Percentiles rank a stretch among this genome's conserved stretches.
These are phyloP conservation scores for Phylloporus scabripes DNA, from an alignment of 768 basidiomycete species.

Conservation along the genomic window DNA sequence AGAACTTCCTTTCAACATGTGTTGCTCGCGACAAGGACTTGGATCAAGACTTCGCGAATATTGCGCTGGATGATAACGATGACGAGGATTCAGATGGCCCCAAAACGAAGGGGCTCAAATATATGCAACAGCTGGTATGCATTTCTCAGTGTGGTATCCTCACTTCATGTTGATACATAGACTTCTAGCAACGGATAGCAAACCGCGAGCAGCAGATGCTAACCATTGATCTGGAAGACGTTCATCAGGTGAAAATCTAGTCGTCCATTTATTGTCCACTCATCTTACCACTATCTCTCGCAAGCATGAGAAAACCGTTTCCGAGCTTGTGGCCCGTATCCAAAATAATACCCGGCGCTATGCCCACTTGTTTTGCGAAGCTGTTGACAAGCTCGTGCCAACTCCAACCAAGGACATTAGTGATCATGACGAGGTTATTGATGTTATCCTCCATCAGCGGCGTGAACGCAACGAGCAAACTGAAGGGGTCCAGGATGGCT, in stretches of 20 bases:
- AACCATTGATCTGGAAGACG: constrained; percentile 83
- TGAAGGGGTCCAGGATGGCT: constrained; percentile 67
- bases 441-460: constrained; percentile 93
- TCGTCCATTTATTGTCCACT: constrained; percentile 2
- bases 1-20: constrained; percentile 65
- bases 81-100: constrained; percentile 30
- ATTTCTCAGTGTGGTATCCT: constrained; percentile 26
- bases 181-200: constrained; percentile 76
- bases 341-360: constrained; percentile 86
- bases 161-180: constrained; percentile 18
- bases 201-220: constrained; percentile 92
- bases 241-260: constrained; percentile 52
- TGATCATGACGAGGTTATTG: constrained; percentile 90
- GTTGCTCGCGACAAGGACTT: constrained; percentile 62
- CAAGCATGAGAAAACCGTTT: constrained; percentile 63
- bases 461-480: constrained; percentile 81
- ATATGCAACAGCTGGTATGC: constrained; percentile 74
- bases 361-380: constrained; percentile 81
- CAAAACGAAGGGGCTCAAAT: constrained; percentile 54
- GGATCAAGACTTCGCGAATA: constrained; percentile 59
- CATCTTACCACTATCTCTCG: constrained; percentile 6
- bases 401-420: constrained; percentile 84
- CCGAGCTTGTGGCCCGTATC: constrained; percentile 77
- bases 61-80: constrained; percentile 60
- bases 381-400: constrained; percentile 87